These are phyloP conservation scores for Blastobotrys chiropterorum DNA, from an alignment of 805 yeast genomes.

Conservation along the genomic window DNA sequence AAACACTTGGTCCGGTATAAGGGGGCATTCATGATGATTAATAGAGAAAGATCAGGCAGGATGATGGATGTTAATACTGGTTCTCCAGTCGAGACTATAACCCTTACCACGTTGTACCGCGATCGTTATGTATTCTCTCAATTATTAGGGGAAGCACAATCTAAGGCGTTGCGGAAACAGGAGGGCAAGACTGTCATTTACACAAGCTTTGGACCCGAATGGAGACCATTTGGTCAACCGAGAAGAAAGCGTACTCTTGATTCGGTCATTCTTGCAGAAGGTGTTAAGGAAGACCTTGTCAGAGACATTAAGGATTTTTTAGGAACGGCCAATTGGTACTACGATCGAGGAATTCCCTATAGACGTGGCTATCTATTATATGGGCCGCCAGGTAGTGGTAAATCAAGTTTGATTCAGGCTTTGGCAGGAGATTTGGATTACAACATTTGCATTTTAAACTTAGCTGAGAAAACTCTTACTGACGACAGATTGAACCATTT, in stretches of 20 bases:
- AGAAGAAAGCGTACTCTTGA: slow-evolving; percentile 77
- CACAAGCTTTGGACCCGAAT: slow-evolving; percentile 96
- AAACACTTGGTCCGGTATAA: slow-evolving; percentile 79
- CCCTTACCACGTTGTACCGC: slow-evolving; percentile 79
- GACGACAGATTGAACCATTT: slow-evolving; percentile 92
- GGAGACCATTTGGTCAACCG: slow-evolving; percentile 98
- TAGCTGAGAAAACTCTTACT: slow-evolving; percentile 85
- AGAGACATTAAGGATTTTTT: slow-evolving; percentile 77
- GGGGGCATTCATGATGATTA: slow-evolving; percentile 83
- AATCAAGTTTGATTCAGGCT: slow-evolving; percentile 93
- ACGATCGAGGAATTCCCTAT: slow-evolving; percentile 94
- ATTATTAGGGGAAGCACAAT: slow-evolving; percentile 76
- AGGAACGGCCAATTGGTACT: slow-evolving; percentile 81
- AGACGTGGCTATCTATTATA: slow-evolving; percentile 88
- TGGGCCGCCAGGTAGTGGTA: slow-evolving; percentile 98
- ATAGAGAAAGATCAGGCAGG: slow-evolving; percentile 84
- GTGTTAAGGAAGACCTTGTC: slow-evolving; percentile 59
- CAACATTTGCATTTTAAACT: slow-evolving; percentile 85
- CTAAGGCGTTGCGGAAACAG: slow-evolving; percentile 68
- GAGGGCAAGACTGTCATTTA: slow-evolving; percentile 93
- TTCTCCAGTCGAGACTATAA: slow-evolving; percentile 94
- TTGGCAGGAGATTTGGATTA: slow-evolving; percentile 94
- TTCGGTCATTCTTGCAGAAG: slow-evolving; percentile 78
- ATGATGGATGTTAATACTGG: slow-evolving; percentile 86
- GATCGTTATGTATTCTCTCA: slow-evolving; percentile 67